Percentiles rank a stretch among this genome's conserved stretches.
These are phyloP conservation scores for Alternaria brassicae DNA, from an alignment of 2,329 filamentous ascomycete genomes.

Conservation along the genomic window DNA sequence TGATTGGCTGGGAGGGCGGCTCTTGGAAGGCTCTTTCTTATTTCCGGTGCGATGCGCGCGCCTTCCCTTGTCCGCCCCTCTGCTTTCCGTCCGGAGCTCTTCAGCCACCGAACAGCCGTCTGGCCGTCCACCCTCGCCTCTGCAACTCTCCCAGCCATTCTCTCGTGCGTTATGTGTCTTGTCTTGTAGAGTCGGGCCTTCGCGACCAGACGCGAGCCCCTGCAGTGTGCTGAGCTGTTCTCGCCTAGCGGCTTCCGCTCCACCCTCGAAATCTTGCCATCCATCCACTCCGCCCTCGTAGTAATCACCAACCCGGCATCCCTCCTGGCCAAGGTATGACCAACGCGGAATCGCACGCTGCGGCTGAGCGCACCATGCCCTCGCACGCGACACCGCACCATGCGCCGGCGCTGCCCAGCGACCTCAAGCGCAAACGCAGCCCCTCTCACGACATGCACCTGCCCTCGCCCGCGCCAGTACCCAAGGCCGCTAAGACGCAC, in stretches of 20 bases:
- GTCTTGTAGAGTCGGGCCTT: conserved; percentile 6
- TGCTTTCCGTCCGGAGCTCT: conserved; percentile 8
- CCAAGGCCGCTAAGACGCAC: conserved; percentile 63
- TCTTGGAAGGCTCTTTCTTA: conserved; percentile 21
- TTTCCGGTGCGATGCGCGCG: conserved; percentile 22
- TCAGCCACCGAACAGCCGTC: conserved; percentile 16
- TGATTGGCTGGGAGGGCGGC: conserved; percentile 35
- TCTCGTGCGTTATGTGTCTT: conserved; percentile 8
- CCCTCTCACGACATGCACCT: conserved; percentile 49
- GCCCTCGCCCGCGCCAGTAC: conserved; percentile 43
- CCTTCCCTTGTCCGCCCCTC: conserved; percentile 2
- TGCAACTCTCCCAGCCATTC: neutral
- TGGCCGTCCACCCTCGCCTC: neutral
- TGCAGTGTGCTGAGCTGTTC: conserved; percentile 14
- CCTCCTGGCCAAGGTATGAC: conserved; percentile 34
- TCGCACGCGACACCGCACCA: conserved; percentile 32
- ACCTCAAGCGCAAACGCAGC: conserved; percentile 59
- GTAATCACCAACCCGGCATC: conserved; percentile 22
- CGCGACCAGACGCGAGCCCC: conserved; percentile 14
- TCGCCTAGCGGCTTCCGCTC: conserved; percentile 31
- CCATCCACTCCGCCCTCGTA: conserved; percentile 22
- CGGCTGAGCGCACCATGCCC: conserved; percentile 31
- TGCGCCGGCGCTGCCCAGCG: conserved; percentile 28
- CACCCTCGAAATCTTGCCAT: conserved; percentile 26
- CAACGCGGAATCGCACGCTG: conserved; percentile 29